Evolutionary conservation across 2,329 filamentous ascomycete genomes (phyloP), one percentile per base, ranked within the genome.

Genomic region (Cadophora malorum): DNA sequence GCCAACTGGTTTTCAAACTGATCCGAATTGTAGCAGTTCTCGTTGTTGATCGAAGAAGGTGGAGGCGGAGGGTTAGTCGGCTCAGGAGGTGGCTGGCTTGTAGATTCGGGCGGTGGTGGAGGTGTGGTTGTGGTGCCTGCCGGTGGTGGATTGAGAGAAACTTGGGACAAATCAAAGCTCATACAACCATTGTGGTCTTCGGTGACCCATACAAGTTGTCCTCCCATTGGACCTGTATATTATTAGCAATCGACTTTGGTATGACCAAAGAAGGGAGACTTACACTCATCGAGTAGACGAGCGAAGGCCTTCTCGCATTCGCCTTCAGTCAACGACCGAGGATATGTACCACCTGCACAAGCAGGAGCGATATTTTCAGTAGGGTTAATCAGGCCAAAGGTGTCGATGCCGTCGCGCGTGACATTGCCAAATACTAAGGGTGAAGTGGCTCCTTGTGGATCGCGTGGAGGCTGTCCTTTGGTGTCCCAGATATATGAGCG

Each of bases 401-500:
- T 38, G 8, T 12, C n/a, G 31, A 10, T 38, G 8, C 53, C 31
- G 16, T 38, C 25, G 5, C 12, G 10, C 14, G 8, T 38, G 7
- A 38, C n/a, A 38, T 10, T 21, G 4, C 1, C 31, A 8, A 12
- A 33, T n/a, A 38, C 53, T 12, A 19, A 14, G 19, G 53, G 19
- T 9, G 12, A 6, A 21, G 53, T 38, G 5, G 53, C 10, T 12
- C 14, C 19, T 21, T 38, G 14, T 6, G 6, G 4, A 21, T 58
- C 53, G 5, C 53, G 53, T 10, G 53, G 53, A 38, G 53, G 28
- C 19, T 58, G 19, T 19, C 19, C 33, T 9, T 38, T 58, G 31
- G 53, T 23, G 8, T 58, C 53, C 53, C 53, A 58, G 31, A 23
- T 58, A 7, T 58, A 58, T 38, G 53, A 38, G n/a, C 53, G 53